phyloP scores from a whole-genome alignment of 2,329 filamentous ascomycete genomes.

The Aspergillus persii region DNA sequence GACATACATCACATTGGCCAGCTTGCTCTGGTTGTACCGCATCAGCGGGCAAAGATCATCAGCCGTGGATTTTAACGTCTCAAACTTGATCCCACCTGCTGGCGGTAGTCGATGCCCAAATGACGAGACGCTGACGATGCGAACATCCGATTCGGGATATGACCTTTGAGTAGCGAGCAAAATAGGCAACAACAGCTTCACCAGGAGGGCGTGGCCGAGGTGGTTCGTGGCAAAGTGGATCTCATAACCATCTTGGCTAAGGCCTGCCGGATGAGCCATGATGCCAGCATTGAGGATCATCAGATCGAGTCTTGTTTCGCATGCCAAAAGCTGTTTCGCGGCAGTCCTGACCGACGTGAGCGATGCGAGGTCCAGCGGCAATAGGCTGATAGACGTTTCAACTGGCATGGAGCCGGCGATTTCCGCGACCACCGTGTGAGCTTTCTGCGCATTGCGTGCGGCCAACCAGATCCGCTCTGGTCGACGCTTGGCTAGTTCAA shows the following conservation, averaged over 20 bases:
- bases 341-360: slow-evolving; percentile 19
- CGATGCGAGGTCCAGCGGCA: slow-evolving; percentile 44
- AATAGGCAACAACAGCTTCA: slow-evolving; percentile 31
- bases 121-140: slow-evolving; percentile 30
- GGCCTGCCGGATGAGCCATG: slow-evolving; percentile 37
- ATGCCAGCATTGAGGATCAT: slow-evolving; percentile 44
- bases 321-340: not conserved
- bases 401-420: too few relatives aligned
- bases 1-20: slow-evolving; percentile 48
- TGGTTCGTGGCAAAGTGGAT: slow-evolving; percentile 42
- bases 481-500: too few relatives aligned
- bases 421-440: too few relatives aligned
- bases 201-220: slow-evolving; percentile 38
- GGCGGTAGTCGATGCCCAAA: slow-evolving; percentile 27
- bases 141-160: slow-evolving; percentile 25
- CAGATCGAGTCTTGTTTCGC: slow-evolving; percentile 28
- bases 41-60: slow-evolving; percentile 29
- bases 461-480: too few relatives aligned
- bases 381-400: slow-evolving; percentile 21
- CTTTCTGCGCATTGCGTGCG: too few relatives aligned
- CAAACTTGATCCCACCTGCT: slow-evolving; percentile 27
- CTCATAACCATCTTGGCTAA: slow-evolving; percentile 37
- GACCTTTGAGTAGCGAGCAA: slow-evolving; percentile 23
- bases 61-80: slow-evolving; percentile 28
- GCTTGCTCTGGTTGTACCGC: slow-evolving; percentile 46